phyloP scores from a whole-genome alignment of 2,329 filamentous ascomycete genomes.

The Mycocentrospora acerina region DNA sequence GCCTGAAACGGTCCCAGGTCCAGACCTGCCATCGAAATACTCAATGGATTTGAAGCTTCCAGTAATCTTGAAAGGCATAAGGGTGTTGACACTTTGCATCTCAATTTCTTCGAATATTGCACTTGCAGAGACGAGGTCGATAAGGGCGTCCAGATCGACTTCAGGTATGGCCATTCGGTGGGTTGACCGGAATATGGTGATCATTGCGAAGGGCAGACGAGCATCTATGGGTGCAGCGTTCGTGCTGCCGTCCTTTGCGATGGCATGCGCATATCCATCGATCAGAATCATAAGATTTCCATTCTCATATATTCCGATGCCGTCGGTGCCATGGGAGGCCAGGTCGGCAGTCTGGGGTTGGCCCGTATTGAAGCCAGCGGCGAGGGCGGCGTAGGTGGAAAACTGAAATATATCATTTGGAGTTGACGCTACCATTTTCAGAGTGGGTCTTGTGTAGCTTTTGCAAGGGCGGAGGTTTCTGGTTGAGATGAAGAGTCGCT shows the following conservation, averaged over 20 bases:
- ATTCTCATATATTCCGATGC: slow-evolving; percentile 46
- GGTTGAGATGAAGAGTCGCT: no score
- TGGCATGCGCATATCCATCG: slow-evolving; percentile 36
- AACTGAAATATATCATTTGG: slow-evolving; percentile 51
- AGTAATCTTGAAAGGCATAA: slow-evolving; percentile 42
- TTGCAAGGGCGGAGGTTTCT: no score
- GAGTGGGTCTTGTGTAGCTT: no score
- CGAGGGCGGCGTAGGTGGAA: slow-evolving; percentile 42
- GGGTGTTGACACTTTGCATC: slow-evolving; percentile 40
- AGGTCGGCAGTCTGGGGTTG: slow-evolving; percentile 41
- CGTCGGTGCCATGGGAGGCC: slow-evolving; percentile 46
- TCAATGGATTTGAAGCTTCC: slow-evolving; percentile 40
- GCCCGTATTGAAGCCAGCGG: slow-evolving; percentile 38
- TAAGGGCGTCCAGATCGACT: slow-evolving; percentile 18
- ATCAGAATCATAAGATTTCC: slow-evolving; percentile 43
- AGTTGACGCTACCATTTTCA: slow-evolving; percentile 40
- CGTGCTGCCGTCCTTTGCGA: slow-evolving; percentile 34
- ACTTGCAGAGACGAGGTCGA: slow-evolving; percentile 9
- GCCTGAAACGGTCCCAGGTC: slow-evolving; percentile 32
- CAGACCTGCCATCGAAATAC: slow-evolving; percentile 13
- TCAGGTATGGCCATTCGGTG: slow-evolving; percentile 29
- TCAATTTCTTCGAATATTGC: slow-evolving; percentile 15
- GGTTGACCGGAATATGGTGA: slow-evolving; percentile 44
- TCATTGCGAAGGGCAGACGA: slow-evolving; percentile 44
- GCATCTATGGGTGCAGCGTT: slow-evolving; percentile 34